These are phyloP conservation scores for Chrysosporium queenslandicum DNA, from an alignment of 2,329 filamentous ascomycete species.

Conservation along the genomic window DNA sequence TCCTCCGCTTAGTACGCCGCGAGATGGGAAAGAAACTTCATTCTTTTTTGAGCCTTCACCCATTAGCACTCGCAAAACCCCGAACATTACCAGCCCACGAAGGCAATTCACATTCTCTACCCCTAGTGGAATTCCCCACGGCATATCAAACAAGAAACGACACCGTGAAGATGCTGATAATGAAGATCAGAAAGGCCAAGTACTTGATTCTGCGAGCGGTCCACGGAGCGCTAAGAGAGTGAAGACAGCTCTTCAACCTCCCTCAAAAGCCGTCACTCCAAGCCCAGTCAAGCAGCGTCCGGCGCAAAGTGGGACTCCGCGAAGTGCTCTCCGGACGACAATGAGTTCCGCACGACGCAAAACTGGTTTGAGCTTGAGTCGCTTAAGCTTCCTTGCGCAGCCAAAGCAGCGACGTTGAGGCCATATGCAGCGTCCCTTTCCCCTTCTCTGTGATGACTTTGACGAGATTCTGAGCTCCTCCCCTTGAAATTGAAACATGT, in stretches of 20 bases:
- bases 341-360: constrained; percentile 21
- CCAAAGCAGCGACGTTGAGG: constrained; percentile 34
- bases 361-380: constrained; percentile 35
- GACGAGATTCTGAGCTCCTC: background rate
- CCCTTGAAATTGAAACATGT: background rate
- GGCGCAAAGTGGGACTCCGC: constrained; percentile 21
- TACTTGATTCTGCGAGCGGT: constrained; percentile 21
- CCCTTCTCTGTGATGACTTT: background rate
- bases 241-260: constrained; percentile 22
- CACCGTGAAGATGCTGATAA: constrained; percentile 28
- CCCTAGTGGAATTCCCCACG: constrained; percentile 31
- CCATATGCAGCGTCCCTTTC: background rate
- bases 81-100: constrained; percentile 23
- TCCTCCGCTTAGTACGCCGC: constrained; percentile 30
- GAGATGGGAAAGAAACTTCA: constrained; percentile 16
- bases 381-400: constrained; percentile 40
- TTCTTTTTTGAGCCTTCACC: constrained; percentile 21
- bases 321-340: constrained; percentile 25
- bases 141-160: constrained; percentile 34
- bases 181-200: constrained; percentile 27
- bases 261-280: constrained; percentile 21
- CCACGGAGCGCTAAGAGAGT: constrained; percentile 30
- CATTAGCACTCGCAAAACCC: constrained; percentile 35
- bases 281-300: constrained; percentile 28
- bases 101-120: constrained; percentile 22